phyloP scores from a whole-genome alignment of 371 early-diverging fungal species.

The Lichtheimia corymbifera region DNA sequence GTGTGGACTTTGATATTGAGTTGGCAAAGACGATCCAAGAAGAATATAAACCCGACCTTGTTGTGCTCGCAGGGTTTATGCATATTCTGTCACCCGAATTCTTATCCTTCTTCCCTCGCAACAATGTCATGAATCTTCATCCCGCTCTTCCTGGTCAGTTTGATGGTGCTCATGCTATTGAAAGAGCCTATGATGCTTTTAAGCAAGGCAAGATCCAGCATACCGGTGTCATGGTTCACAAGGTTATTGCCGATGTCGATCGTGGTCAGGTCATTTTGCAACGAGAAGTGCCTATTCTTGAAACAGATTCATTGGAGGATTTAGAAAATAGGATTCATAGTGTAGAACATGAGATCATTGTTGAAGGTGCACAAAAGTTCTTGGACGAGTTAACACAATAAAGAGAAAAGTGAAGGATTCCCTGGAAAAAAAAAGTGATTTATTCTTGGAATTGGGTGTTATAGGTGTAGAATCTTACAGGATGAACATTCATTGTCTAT shows the following conservation, averaged over 20 bases:
- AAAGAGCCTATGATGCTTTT: slow-evolving; percentile 86
- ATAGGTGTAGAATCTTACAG: too few species aligned
- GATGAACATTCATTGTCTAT: too few species aligned
- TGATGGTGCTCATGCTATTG: slow-evolving; percentile 95
- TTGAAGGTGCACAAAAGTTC: slow-evolving; percentile 58
- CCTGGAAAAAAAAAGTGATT: too few species aligned
- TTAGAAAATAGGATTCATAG: slow-evolving; percentile 87
- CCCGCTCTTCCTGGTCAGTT: slow-evolving; percentile 95
- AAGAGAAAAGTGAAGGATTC: slow-evolving; percentile 4
- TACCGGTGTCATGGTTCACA: slow-evolving; percentile 97
- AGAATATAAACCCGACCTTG: slow-evolving; percentile 65
- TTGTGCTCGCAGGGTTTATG: slow-evolving; percentile 98
- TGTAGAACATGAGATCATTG: slow-evolving; percentile 86
- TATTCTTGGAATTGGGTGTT: too few species aligned
- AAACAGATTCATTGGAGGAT: slow-evolving; percentile 75
- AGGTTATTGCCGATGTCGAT: slow-evolving; percentile 94
- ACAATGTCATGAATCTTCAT: slow-evolving; percentile 89
- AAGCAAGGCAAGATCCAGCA: slow-evolving; percentile 71
- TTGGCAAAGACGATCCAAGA: slow-evolving; percentile 73
- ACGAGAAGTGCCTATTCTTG: slow-evolving; percentile 73
- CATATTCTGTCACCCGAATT: slow-evolving; percentile 91
- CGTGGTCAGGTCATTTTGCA: slow-evolving; percentile 86
- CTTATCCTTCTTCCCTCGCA: slow-evolving; percentile 62
- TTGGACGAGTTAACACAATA: slow-evolving; percentile 26
- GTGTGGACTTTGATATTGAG: slow-evolving; percentile 86